Conservation (phyloP, 306 rosid genomes). For the Dryas alaskensis region DNA sequence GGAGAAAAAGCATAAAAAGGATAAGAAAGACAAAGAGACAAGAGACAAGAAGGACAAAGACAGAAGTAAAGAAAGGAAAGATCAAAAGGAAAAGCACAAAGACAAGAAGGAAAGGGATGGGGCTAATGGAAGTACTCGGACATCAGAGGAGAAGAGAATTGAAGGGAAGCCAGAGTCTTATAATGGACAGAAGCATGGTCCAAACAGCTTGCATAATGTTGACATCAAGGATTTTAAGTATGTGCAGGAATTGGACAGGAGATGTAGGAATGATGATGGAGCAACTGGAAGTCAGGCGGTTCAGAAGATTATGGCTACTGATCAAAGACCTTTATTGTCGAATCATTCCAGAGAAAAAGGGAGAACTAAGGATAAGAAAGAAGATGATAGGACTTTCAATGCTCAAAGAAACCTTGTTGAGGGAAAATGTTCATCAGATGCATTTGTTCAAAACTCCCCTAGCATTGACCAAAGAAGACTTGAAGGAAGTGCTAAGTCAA, state of each 20-base stretch:
- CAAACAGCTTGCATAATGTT: not conserved
- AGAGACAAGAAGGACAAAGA: slow-evolving; percentile 14
- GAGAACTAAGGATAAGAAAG: not conserved
- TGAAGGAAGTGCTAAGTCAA: slow-evolving; percentile 5
- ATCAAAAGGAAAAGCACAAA: slow-evolving; percentile 15
- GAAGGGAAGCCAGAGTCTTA: slow-evolving; percentile 4
- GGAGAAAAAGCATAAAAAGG: slow-evolving; percentile 24
- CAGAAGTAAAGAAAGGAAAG: slow-evolving; percentile 17
- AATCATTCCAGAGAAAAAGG: not conserved
- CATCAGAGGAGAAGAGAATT: not conserved
- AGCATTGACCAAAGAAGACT: not conserved
- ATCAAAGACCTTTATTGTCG: slow-evolving; percentile 1
- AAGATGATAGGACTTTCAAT: not conserved
- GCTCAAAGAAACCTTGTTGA: slow-evolving; percentile 13
- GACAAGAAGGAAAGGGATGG: slow-evolving; percentile 16
- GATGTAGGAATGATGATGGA: slow-evolving; percentile 17
- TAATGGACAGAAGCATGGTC: slow-evolving; percentile 11
- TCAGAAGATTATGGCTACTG: not conserved
- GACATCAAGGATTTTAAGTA: slow-evolving; percentile 11
- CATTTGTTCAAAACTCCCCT: slow-evolving; percentile 3
- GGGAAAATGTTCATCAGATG: not conserved
- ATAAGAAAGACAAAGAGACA: slow-evolving; percentile 13
- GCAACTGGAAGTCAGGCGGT: slow-evolving; percentile 12
- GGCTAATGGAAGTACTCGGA: not conserved
- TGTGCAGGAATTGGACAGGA: slow-evolving; percentile 20